Base-by-base conservation (phyloP, 2,329 filamentous ascomycete species). In the Neofusicoccum ribis region DNA sequence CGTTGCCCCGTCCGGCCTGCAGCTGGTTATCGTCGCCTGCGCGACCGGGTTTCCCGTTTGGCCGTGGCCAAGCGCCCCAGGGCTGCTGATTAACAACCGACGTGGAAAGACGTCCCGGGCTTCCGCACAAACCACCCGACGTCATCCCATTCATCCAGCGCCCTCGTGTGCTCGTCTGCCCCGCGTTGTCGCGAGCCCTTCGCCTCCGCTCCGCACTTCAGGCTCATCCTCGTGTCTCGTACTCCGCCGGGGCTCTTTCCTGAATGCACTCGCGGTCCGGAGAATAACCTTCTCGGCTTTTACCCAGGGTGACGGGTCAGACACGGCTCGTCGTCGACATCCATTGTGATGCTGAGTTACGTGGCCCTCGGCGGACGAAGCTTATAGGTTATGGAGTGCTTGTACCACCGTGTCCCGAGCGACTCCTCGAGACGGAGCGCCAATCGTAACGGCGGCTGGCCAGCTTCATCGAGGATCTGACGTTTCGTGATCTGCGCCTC, bases 71-170 rank as follows among this genome's bases (percentile, higher is more conserved):
- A 59, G 31, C n/a, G 41, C 31, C 23, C 27, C 41, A 47, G 31
- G 37, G 27, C 54, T 44, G 54, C 54, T 31, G 41, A 58, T 44
- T 58, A 59, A 59, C 56, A 41, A 27, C 46, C 27, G n/a, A 59
- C 27, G 41, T 36, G 56, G 41, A 36, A 59, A 37, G 15, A 36
- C 27, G 56, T 20, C 41, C 56, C 56, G 41, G n/a, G 15, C 41
- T 36, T 37, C 56, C 56, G 41, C 27, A 20, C 9, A 27, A 39
- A 39, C 37, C 27, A 23, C 14, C 34, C 54, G 27, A 58, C 39
- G 39, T 44, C 54, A 34, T 58, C 34, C 39, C 27, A 34, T 44
- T 43, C 9, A 17, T 17, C 14, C 20, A 31, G 27, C 27, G 27
- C 27, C n/a, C 20, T 20, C 23, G 23, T 36, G 14, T 20, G 9